Evolutionary conservation across 2,329 filamentous ascomycete genomes (phyloP), one percentile per base, ranked within the genome.

Genomic region (Septoria linicola): DNA sequence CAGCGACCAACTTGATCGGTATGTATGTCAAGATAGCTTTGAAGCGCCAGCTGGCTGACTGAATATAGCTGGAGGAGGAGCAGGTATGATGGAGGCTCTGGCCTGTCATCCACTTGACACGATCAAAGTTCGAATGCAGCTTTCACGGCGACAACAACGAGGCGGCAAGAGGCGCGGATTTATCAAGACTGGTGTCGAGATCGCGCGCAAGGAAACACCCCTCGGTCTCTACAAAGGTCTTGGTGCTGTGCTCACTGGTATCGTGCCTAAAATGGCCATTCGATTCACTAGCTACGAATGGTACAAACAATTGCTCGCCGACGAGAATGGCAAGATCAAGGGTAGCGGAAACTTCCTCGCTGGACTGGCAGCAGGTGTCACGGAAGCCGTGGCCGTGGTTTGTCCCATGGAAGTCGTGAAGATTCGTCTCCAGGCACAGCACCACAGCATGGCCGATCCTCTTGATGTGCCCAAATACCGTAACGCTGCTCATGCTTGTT

Each of bases 381-480:
- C 93, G 16, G 93, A 99, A 80, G 93, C 93, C 59, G 92, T 99
- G 37, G 86, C 88, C 41, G 89, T 99, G 44, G 93, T 99, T 50
- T 96, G 91, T 23, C 93, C 93, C 4, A 99, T 99, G 93, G 93
- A 99, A 76, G 93, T 99, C 56, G 83, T 99, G 74, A 99, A 99
- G 81, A 99, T 99, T 69, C 88, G 93, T 41, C 82, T 99, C 62
- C 93, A 99, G 79, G 92, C 92, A 3, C 93, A 99, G 75, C 89
- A 96, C 76, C 93, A 99, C 82, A 89, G 84, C 69, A 93, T 99
- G 85, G 90, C 93, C 41, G 93, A 99, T 69, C 93, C 93, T 4
- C 84, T 97, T 61, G 93, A 97, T 70, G 73, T 96, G 7, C 93
- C 93, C 59, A 97, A 97, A 76, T 97, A 97, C 78, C 88, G 92